phyloP scores from a whole-genome alignment of 148 eudicot species.

The Chenopodium suecicum region DNA sequence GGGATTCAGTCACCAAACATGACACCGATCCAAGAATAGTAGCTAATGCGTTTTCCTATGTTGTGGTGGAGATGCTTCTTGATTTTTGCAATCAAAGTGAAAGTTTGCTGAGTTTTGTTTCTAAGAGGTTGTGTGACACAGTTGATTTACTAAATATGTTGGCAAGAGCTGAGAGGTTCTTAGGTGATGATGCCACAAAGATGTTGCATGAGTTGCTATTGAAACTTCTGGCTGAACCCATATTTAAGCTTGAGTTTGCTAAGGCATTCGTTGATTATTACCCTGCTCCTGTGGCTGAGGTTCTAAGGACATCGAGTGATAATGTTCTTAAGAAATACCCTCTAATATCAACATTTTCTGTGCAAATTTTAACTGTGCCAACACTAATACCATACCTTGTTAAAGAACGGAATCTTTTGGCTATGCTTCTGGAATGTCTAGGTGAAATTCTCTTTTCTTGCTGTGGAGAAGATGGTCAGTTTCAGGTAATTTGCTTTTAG shows the following conservation, averaged over 20 bases:
- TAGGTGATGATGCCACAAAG: constrained; percentile 42
- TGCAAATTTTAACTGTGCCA: constrained; percentile 94
- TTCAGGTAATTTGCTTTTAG: constrained; percentile 53
- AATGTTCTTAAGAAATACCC: constrained; percentile 50
- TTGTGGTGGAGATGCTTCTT: constrained; percentile 66
- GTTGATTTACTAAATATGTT: constrained; percentile 62
- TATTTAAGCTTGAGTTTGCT: constrained; percentile 85
- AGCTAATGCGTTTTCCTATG: constrained; percentile 55
- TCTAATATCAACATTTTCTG: constrained; percentile 67
- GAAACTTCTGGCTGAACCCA: constrained; percentile 88
- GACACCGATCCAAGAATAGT: constrained; percentile 35
- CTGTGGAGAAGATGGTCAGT: constrained; percentile 66
- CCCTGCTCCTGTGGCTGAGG: constrained; percentile 59
- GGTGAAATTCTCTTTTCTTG: constrained; percentile 58
- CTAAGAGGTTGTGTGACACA: constrained; percentile 50
- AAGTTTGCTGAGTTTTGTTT: constrained; percentile 87
- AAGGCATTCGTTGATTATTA: constrained; percentile 71
- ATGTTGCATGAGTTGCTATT: constrained; percentile 83
- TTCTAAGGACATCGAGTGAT: constrained; percentile 48
- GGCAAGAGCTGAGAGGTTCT: constrained; percentile 79
- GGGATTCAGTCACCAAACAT: constrained; percentile 35
- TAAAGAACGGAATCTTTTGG: constrained; percentile 73
- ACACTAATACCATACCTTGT: constrained; percentile 85
- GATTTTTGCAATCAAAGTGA: constrained; percentile 81
- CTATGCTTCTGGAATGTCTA: constrained; percentile 64